Percentiles rank a stretch among this genome's conserved stretches.
phyloP scores from a whole-genome alignment of 2,329 filamentous ascomycete species.

The Aotearoamyces nothofagi region DNA sequence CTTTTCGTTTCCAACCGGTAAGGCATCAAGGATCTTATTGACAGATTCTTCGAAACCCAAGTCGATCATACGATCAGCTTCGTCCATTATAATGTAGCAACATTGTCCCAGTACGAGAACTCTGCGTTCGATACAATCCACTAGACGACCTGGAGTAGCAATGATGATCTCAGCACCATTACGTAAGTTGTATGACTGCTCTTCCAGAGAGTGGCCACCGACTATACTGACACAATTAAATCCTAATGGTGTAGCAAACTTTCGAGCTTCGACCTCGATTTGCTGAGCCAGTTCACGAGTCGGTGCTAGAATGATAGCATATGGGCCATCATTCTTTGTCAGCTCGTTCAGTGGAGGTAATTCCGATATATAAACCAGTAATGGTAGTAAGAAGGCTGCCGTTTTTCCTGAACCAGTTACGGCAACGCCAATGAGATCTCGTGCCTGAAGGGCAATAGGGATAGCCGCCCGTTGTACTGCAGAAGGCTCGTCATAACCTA shows the following conservation, averaged over 20 bases:
- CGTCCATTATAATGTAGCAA: conserved; percentile 98
- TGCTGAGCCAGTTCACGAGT: conserved; percentile 96
- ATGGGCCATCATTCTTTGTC: conserved; percentile 89
- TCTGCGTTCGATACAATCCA: conserved; percentile 90
- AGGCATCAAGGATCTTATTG: conserved; percentile 90
- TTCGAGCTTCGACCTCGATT: conserved; percentile 85
- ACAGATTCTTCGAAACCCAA: conserved; percentile 95
- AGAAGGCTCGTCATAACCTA: conserved; percentile 84
- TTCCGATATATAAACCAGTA: conserved; percentile 89
- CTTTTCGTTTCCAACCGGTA: conserved; percentile 88
- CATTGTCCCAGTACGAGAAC: conserved; percentile 89
- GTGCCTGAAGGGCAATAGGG: conserved; percentile 79
- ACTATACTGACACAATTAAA: conserved; percentile 95
- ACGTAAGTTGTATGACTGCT: conserved; percentile 78
- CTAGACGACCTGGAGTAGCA: conserved; percentile 90
- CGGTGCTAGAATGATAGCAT: conserved; percentile 90
- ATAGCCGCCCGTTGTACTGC: conserved; percentile 90
- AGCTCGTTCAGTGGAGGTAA: conserved; percentile 70
- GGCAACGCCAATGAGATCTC: conserved; percentile 95
- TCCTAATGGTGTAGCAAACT: conserved; percentile 79
- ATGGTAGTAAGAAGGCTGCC: conserved; percentile 79
- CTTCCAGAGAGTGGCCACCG: conserved; percentile 90
- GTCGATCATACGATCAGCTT: conserved; percentile 98
- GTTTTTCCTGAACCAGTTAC: conserved; percentile 98
- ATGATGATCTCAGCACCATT: conserved; percentile 97